Conservation (phyloP, 805 yeast species). For the Millerozyma miso region DNA sequence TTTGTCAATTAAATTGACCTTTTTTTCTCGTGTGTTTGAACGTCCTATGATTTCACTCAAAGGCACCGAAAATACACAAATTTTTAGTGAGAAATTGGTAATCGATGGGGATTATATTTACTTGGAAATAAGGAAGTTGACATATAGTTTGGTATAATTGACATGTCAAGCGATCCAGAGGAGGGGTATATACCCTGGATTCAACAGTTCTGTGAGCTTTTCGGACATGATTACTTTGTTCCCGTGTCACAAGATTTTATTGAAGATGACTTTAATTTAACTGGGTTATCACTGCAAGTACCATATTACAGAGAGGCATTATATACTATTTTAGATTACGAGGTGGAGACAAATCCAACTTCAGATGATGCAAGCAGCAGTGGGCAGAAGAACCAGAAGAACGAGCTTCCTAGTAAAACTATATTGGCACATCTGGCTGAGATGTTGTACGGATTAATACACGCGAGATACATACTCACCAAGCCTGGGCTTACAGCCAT, state of each 20-base stretch:
- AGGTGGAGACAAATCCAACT: conserved; percentile 39
- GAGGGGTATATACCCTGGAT: conserved; percentile 77
- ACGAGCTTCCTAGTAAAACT: conserved; percentile 62
- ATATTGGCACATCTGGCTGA: conserved; percentile 88
- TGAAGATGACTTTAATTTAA: conserved; percentile 93
- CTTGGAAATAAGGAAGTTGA: background rate
- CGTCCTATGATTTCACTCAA: background rate
- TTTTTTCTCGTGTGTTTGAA: no score
- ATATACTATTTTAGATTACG: conserved; percentile 86
- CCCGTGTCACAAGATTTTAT: conserved; percentile 90
- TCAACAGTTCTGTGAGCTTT: conserved; percentile 68
- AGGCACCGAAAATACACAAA: conserved; percentile 4
- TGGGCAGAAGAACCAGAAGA: conserved; percentile 7
- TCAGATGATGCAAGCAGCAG: conserved; percentile 6
- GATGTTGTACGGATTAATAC: conserved; percentile 87
- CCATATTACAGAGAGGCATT: conserved; percentile 90
- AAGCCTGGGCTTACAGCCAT: conserved; percentile 84
- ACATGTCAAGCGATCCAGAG: conserved; percentile 41
- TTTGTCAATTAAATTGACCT: no score
- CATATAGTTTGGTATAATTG: conserved; percentile 1
- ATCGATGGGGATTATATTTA: background rate
- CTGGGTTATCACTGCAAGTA: conserved; percentile 80
- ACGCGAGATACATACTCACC: conserved; percentile 84
- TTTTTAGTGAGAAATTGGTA: background rate
- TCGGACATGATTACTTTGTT: conserved; percentile 87